Conservation (phyloP, 495 filamentous ascomycete species). For the Tuber borchii region DNA sequence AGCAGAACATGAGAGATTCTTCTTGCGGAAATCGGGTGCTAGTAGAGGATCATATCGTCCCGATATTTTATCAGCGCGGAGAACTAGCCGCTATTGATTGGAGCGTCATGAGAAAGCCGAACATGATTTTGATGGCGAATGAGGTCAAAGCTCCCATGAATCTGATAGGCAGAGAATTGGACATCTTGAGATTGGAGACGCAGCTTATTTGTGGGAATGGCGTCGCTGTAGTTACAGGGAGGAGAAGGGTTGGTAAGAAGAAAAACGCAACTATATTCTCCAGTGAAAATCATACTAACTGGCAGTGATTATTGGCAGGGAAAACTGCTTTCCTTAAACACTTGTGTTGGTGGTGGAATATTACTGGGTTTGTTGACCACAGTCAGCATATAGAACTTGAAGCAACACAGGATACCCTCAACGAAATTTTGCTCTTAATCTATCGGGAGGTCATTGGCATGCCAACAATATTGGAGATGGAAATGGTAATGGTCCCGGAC, state of each 20-base stretch:
- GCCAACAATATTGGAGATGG: neutral
- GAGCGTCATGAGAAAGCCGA: neutral
- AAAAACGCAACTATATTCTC: neutral
- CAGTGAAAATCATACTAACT: neutral
- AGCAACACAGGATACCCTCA: neutral
- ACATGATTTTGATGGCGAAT: neutral
- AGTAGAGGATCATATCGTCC: slow-evolving; percentile 23
- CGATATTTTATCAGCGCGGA: slow-evolving; percentile 22
- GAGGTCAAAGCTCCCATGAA: neutral
- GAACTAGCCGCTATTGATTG: neutral
- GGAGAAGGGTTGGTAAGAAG: neutral
- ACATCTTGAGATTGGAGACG: neutral
- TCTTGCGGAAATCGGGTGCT: slow-evolving; percentile 16
- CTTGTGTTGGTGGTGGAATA: neutral
- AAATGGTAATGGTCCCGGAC: neutral
- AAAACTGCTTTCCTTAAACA: neutral
- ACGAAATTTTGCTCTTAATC: neutral
- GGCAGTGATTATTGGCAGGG: neutral
- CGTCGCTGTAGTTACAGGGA: neutral
- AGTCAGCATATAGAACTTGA: neutral
- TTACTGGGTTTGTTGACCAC: neutral
- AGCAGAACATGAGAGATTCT: slow-evolving; percentile 10
- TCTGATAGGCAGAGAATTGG: neutral
- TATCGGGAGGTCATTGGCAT: neutral
- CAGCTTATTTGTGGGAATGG: neutral